These are phyloP conservation scores for Kickxella alabastrina DNA, from an alignment of 192 early-diverging fungal species.

Conservation along the genomic window DNA sequence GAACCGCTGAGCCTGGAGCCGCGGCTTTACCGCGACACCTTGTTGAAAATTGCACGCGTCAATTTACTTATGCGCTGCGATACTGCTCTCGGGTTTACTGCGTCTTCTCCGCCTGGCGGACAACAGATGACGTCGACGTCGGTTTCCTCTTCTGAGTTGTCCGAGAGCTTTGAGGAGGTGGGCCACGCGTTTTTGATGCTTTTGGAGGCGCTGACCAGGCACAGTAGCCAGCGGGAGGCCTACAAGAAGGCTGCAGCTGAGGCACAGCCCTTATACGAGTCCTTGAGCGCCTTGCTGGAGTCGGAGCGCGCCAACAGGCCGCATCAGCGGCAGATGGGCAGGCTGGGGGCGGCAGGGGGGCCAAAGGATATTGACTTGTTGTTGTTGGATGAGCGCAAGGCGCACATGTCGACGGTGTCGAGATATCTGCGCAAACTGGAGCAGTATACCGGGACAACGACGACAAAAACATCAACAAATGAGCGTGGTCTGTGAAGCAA, in stretches of 20 bases:
- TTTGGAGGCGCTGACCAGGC: constrained; percentile 42
- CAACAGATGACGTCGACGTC: constrained; percentile 3
- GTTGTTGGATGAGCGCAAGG: background rate
- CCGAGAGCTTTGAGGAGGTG: constrained; percentile 30
- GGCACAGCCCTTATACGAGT: constrained; percentile 27
- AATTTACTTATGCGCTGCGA: constrained; percentile 27
- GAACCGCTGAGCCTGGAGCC: constrained; percentile 51
- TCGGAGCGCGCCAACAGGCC: background rate
- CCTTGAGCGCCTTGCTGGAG: constrained; percentile 12
- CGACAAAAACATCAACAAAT: background rate
- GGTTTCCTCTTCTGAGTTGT: background rate
- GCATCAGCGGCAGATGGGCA: background rate
- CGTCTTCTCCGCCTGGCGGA: background rate
- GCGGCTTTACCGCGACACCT: constrained; percentile 48
- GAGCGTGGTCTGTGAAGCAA: too few relatives aligned
- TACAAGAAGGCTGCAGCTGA: constrained; percentile 30
- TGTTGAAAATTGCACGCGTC: constrained; percentile 36
- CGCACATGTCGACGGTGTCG: constrained; percentile 4
- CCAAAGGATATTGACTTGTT: constrained; percentile 3
- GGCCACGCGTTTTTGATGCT: constrained; percentile 41
- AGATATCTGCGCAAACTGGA: constrained; percentile 39
- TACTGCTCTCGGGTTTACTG: constrained; percentile 6
- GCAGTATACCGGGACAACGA: constrained; percentile 16
- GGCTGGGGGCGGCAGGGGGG: too few relatives aligned
- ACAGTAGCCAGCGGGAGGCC: constrained; percentile 44